These are phyloP conservation scores for Cytospora mali DNA, from an alignment of 2,329 filamentous ascomycete genomes.

Conservation along the genomic window DNA sequence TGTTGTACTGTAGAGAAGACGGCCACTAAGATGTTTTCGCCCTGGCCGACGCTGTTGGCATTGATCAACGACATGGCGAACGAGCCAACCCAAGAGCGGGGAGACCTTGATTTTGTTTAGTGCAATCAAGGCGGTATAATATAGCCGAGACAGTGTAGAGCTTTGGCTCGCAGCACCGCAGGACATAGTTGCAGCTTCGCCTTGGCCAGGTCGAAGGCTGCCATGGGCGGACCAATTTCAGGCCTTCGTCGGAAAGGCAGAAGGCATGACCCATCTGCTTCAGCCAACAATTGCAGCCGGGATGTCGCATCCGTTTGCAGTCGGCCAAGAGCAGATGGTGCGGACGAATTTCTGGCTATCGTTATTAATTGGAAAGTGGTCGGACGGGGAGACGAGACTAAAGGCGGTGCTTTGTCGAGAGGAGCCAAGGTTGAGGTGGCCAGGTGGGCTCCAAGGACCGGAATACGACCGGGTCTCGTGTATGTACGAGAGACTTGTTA, in stretches of 20 bases:
- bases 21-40: not conserved
- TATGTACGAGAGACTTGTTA: not conserved
- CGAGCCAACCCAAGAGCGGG: not conserved
- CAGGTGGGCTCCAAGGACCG: not conserved
- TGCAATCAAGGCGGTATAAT: not conserved
- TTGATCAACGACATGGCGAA: not conserved
- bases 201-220: conserved; percentile 10
- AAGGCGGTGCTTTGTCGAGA: not conserved
- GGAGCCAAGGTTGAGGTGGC: not conserved
- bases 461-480: not conserved
- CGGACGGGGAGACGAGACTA: not conserved
- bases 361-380: not conserved
- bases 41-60: not conserved
- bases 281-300: conserved; percentile 11
- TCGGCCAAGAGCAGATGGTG: not conserved
- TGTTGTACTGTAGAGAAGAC: not conserved
- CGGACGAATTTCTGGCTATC: not conserved
- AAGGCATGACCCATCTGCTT: conserved; percentile 3
- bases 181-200: conserved; percentile 1
- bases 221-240: conserved; percentile 18
- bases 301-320: not conserved
- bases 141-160: conserved; percentile 5
- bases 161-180: conserved; percentile 16
- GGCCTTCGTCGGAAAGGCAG: conserved; percentile 3
- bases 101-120: not conserved